These are phyloP conservation scores for Entrophospora sp. DNA, from an alignment of 192 early-diverging fungal genomes.

Conservation along the genomic window DNA sequence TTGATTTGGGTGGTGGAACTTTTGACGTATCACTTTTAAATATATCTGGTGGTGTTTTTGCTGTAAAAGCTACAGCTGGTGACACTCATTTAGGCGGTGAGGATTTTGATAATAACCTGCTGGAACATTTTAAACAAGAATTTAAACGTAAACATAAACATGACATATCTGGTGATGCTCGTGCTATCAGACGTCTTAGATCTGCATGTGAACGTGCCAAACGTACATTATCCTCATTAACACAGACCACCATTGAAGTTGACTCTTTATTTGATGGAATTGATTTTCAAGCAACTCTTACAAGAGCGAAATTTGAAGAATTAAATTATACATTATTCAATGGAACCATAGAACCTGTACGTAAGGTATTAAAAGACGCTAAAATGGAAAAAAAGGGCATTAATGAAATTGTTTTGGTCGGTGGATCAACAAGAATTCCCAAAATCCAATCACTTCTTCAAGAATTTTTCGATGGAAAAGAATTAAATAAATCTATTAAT, in stretches of 20 bases:
- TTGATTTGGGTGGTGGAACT: constrained; percentile 79
- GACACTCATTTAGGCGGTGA: too few species aligned
- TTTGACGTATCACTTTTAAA: too few species aligned
- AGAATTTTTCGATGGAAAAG: constrained; percentile 72
- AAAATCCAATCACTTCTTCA: constrained; percentile 73
- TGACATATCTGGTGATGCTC: constrained; percentile 69
- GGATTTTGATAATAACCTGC: constrained; percentile 75
- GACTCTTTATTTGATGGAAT: constrained; percentile 77
- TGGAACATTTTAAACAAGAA: constrained; percentile 84
- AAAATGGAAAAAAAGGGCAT: constrained; percentile 63
- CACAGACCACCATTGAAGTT: too few species aligned
- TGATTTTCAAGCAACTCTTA: constrained; percentile 86
- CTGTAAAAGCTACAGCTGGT: constrained; percentile 69
- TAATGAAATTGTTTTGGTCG: constrained; percentile 73
- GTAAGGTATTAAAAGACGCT: too few species aligned
- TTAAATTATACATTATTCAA: constrained; percentile 82
- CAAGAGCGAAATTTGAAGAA: constrained; percentile 96
- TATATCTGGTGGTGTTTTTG: constrained; percentile 69
- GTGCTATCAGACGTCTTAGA: constrained; percentile 85
- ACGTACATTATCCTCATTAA: constrained; percentile 81
- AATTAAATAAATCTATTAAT: constrained; percentile 82
- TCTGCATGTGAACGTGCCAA: too few species aligned
- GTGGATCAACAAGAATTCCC: constrained; percentile 89
- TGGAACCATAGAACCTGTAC: constrained; percentile 81
- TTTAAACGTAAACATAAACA: constrained; percentile 82